Evolutionary conservation across 306 rosid genomes (phyloP), one percentile per base, ranked within the genome.

Genomic region (Trifolium fragiferum): DNA sequence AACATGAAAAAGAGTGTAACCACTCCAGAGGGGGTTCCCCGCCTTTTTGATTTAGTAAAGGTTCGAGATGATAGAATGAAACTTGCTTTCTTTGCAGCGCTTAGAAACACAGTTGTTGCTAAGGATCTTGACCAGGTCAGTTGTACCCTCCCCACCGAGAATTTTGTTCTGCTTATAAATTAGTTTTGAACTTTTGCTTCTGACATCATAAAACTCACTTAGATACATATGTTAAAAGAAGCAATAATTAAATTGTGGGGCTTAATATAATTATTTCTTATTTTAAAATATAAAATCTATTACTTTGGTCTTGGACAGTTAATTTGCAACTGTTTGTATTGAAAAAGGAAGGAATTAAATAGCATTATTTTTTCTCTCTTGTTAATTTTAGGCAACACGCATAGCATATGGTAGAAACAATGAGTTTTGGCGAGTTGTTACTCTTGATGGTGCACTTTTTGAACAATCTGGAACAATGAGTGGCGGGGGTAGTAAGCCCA

Each of bases 381-480:
- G 57, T 50, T 66, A 76, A 73, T 81, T 83, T 66, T 80, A 91
- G 98, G 98, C 97, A 62, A 83, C 93, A 35, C 90, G 90, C 37
- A 91, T 91, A 50, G 95, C 97, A 58, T 91, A 91, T 57, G 87
- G 91, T 6, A 86, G 81, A 61, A 83, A 84, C 85, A 70, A 68
- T 46, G 92, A 91, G 40, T 94, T 90, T 76, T 85, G 88, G 43
- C 89, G 96, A 46, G 98, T 94, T 62, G 98, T 94, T 68, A 94
- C 98, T 46, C 89, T 91, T 87, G 97, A 90, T 66, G 98, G 98
- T 67, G 93, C 93, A 27, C 88, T 94, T 60, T 87, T 94, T 64
- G 97, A 94, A 84, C 86, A 76, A 74, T 87, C 97, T 72, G 98
- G 98, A 75, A 91, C 97, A 54, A 94, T 91, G 95, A 91, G 93